Evolutionary conservation across 495 filamentous ascomycete genomes (phyloP).

Genomic region (Filosporella fistucella): DNA sequence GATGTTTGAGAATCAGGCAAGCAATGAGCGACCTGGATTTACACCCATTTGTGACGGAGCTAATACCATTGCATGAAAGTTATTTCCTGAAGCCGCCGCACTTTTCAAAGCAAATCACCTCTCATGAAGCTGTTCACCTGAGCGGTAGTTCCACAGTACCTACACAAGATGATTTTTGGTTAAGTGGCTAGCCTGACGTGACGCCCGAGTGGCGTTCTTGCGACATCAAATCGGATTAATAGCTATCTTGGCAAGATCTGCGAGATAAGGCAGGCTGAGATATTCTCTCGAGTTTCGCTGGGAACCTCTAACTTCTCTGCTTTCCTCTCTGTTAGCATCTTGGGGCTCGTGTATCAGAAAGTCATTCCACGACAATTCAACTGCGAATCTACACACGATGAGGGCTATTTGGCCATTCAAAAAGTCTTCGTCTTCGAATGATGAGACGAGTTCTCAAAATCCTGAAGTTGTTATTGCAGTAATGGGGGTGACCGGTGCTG

Average conservation of each 20-base stretch:
- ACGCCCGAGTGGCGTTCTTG: too few species aligned
- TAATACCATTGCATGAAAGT: too few species aligned
- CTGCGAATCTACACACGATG: background rate
- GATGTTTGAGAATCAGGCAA: too few species aligned
- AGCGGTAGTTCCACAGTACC: too few species aligned
- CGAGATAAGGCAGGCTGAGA: background rate
- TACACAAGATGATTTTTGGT: too few species aligned
- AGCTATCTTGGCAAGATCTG: background rate
- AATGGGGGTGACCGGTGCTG: constrained; percentile 5
- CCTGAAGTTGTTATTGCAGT: constrained; percentile 5
- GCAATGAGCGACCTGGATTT: too few species aligned
- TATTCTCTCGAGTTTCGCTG: background rate
- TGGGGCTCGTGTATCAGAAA: background rate
- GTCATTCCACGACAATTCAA: background rate
- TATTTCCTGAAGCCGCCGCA: too few species aligned
- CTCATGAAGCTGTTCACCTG: too few species aligned
- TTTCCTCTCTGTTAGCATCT: background rate
- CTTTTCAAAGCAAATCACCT: too few species aligned
- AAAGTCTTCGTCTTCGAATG: background rate
- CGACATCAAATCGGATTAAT: background rate
- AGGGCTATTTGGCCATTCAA: background rate
- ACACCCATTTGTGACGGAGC: too few species aligned
- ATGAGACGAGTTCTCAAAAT: background rate
- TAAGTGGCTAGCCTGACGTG: too few species aligned
- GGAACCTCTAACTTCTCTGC: constrained; percentile 1